Evolutionary conservation across 2,329 filamentous ascomycete genomes (phyloP), one percentile per base, ranked within the genome.

Genomic region (Fusarium sp.): DNA sequence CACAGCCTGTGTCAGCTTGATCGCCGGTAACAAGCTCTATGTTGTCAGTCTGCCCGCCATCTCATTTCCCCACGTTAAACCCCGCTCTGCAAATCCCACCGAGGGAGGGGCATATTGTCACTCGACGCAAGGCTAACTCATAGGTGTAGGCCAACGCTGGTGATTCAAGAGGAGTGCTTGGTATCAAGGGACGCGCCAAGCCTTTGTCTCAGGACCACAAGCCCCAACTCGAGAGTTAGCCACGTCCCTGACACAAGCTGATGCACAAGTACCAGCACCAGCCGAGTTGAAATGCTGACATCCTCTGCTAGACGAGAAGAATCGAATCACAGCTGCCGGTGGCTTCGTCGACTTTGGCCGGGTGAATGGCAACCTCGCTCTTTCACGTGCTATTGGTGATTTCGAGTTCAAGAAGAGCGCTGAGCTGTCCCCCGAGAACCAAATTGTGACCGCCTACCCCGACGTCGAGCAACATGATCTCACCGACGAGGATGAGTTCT

Each of bases 381-480:
- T 99, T 61, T 99, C 95, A 61, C 91, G 95, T 77, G 95, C 95
- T 70, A 97, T 99, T 77, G 95, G 95, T 70, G 95, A 99, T 77
- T 99, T 99, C 74, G 95, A 99, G 76, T 99, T 99, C 85, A 99
- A 99, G 85, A 98, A 98, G 85, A 97, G 93, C 76, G 91, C 94
- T 69, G 93, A 97, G 73, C 87, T 99, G 43, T 89, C 94, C 4
- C 95, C 95, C n/a, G 95, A 99, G 80, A 92, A 96, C 75, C 95
- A 99, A 78, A 98, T 99, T 67, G 95, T 99, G 38, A 99, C 95
- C 14, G 95, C 95, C 6, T 98, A 89, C 78, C 95, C 95, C 19
- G 95, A 99, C 74, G 93, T 99, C 39, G 92, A 92, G 50, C 85
- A 91, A 59, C 95, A 99, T 76, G 92, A 97, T 48, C 84, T 98